phyloP scores from a whole-genome alignment of 2,329 filamentous ascomycete species.

The Thermomyces lanuginosus region DNA sequence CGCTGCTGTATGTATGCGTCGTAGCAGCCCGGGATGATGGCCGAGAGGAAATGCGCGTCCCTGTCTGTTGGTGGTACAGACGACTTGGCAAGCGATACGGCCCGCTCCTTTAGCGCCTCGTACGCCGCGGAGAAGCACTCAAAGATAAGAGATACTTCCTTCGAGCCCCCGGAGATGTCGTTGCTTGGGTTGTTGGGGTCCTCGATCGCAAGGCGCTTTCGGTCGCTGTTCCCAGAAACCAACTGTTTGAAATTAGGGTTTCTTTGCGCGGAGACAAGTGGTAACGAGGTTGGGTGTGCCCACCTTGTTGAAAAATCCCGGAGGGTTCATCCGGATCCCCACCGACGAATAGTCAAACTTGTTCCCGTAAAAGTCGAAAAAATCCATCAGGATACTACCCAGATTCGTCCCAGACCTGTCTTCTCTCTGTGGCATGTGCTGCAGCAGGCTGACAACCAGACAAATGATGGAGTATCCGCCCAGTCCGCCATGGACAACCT shows the following conservation, averaged over 20 bases:
- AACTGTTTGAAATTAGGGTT: not conserved
- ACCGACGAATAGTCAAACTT: conserved; percentile 53
- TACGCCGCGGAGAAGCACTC: conserved; percentile 53
- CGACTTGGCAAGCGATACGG: conserved; percentile 25
- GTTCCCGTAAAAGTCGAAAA: conserved; percentile 78
- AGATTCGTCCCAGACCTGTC: conserved; percentile 53
- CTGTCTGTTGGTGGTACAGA: too few species aligned
- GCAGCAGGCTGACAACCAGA: conserved; percentile 74
- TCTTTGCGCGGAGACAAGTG: too few species aligned
- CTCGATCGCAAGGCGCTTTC: conserved; percentile 61
- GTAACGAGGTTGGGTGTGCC: too few species aligned
- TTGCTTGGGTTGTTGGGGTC: conserved; percentile 76
- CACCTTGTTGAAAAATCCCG: conserved; percentile 63
- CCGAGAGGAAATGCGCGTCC: conserved; percentile 45
- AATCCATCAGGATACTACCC: conserved; percentile 68
- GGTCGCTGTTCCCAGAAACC: conserved; percentile 6
- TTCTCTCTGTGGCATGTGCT: conserved; percentile 56
- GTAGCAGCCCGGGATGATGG: conserved; percentile 66
- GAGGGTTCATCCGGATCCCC: conserved; percentile 61
- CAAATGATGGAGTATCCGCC: conserved; percentile 92
- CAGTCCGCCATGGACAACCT: conserved; percentile 78
- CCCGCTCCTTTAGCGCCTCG: conserved; percentile 39
- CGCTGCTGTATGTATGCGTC: conserved; percentile 55
- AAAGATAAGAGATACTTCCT: conserved; percentile 51
- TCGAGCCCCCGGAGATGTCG: conserved; percentile 78